A percentile compares a stretch with the other conserved stretches of the same genome.
Evolutionary conservation across 83 land plant species (phyloP).

Genomic region (Larix sibirica): DNA sequence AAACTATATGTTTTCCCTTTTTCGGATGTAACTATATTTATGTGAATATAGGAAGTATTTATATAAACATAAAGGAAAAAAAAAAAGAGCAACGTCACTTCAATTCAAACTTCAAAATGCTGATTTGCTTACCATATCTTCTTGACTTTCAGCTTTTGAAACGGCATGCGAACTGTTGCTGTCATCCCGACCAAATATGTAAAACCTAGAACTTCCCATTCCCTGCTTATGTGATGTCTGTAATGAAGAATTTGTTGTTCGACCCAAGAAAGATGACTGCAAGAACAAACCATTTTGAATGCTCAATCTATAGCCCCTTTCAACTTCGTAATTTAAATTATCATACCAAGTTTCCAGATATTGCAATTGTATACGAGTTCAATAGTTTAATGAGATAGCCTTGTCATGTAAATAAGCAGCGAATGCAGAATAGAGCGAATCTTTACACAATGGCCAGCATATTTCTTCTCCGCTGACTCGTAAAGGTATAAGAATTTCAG

Average conservation of each 20-base stretch:
- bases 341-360: too few relatives aligned
- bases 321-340: background rate
- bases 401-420: too few relatives aligned
- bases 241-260: conserved; percentile 35
- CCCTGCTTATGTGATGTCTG: conserved; percentile 53
- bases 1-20: background rate
- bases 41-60: background rate
- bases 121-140: conserved; percentile 34
- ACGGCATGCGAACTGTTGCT: conserved; percentile 73
- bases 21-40: background rate
- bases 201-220: conserved; percentile 44
- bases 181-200: conserved; percentile 86
- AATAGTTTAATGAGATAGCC: too few relatives aligned
- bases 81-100: background rate
- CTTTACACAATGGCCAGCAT: too few relatives aligned
- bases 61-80: background rate
- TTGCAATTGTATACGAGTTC: too few relatives aligned
- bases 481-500: background rate
- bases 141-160: conserved; percentile 36
- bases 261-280: conserved; percentile 84
- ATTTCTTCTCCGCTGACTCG: too few relatives aligned
- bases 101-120: background rate
- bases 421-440: background rate
- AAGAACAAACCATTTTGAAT: background rate
- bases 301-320: background rate